Base-by-base conservation (phyloP, 1,284 basidiomycete genomes). In the Cryptococcus sp. region DNA sequence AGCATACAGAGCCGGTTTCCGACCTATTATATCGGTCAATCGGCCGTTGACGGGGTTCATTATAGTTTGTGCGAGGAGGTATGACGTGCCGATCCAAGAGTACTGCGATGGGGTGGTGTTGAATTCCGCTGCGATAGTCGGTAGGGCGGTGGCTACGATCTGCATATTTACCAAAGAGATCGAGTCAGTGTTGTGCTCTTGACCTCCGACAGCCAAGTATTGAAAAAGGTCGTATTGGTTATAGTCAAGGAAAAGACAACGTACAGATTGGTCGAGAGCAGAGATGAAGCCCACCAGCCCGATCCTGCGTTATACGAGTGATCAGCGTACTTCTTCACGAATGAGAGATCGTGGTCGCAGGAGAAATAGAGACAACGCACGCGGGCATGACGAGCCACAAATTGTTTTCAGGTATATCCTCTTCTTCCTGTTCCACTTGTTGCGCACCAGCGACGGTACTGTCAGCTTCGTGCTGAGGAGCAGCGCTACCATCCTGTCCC, bases 11-110 rank as follows among this genome's bases (percentile, higher is more conserved):
- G 62, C 59, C 0, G 69, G 69, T 45, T 74, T 74, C 13, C 72
- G 55, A 6, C 72, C 72, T 11, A 66, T 61, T 46, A 74, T 72
- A 56, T 74, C 72, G 8, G 69, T 69, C 43, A 72, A 39, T 25
- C 72, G 62, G 3, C 72, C 72, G 22, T 66, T 69, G 49, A 72
- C 57, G 8, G 66, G 66, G 7, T 68, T 68, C 65, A 70, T 63
- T 40, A 68, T 41, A 1, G 67, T 67, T 50, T 70, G 67, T 3
- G 57, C 52, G 0, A 68, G 61, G 7, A 73, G 58, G 53, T 70
- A 69, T 4, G 66, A 63, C 13, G 68, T 68, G 5, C 69, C 69
- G 29, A 73, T 63, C 71, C 71, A 73, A 8, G 66, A 66, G 50
- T 71, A 73, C 50, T 73, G 50, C 1, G 66, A 65, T 5, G 68